These are phyloP conservation scores for Aspergillus sp. DNA, from an alignment of 2,329 filamentous ascomycete genomes.

Conservation along the genomic window DNA sequence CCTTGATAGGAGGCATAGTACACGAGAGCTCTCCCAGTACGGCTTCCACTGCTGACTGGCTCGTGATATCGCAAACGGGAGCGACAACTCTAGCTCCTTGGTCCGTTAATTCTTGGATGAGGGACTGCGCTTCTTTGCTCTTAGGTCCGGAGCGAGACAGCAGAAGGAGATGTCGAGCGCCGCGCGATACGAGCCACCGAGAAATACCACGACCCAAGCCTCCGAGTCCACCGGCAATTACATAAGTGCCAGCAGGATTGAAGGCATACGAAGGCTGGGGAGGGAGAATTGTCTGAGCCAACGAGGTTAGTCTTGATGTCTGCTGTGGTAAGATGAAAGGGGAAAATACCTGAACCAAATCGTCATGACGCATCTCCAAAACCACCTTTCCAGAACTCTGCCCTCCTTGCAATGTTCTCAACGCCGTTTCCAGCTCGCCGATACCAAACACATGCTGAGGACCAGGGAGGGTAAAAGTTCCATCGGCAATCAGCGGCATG, in stretches of 20 bases:
- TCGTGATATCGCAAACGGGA: constrained; percentile 28
- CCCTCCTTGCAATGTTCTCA: constrained; percentile 19
- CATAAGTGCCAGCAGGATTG: constrained; percentile 16
- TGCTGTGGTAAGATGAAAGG: too few relatives aligned
- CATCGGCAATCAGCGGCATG: not conserved
- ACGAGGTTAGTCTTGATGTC: too few relatives aligned
- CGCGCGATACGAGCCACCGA: constrained; percentile 44
- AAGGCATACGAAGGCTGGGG: too few relatives aligned
- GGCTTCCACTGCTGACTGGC: constrained; percentile 22
- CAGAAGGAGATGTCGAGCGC: constrained; percentile 50
- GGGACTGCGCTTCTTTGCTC: constrained; percentile 11
- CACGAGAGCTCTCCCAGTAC: constrained; percentile 6
- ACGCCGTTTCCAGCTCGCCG: constrained; percentile 17
- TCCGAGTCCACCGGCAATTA: constrained; percentile 23
- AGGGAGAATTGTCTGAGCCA: too few relatives aligned
- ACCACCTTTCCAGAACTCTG: constrained; percentile 20
- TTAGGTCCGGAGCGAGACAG: constrained; percentile 42
- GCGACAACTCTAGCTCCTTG: constrained; percentile 14
- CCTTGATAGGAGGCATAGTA: constrained; percentile 14
- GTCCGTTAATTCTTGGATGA: constrained; percentile 10
- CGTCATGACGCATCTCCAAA: constrained; percentile 13
- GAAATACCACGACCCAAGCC: constrained; percentile 20
- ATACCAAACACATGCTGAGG: constrained; percentile 11
- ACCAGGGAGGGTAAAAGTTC: constrained; percentile 12
- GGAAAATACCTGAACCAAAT: constrained; percentile 16